Percentiles rank a stretch among this genome's conserved stretches.
Conservation (phyloP, 1,139 yeast genomes). For the Kluyveromyces sp. region DNA sequence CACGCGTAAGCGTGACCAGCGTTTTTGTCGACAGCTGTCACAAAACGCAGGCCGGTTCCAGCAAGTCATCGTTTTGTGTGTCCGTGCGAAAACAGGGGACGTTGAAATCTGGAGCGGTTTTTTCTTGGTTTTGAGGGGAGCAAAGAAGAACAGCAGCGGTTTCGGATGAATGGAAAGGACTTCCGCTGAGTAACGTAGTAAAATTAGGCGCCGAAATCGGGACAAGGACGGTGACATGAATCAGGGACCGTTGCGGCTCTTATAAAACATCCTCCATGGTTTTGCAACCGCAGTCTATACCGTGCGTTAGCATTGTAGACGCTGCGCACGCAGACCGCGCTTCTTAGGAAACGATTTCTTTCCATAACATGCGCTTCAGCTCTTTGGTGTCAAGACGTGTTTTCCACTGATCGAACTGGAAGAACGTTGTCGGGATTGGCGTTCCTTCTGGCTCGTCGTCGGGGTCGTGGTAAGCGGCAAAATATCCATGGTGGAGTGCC, state of each 20-base stretch:
- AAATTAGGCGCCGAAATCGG: background rate
- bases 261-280: too few species aligned
- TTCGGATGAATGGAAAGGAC: background rate
- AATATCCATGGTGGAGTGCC: constrained; percentile 78
- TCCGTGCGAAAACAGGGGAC: background rate
- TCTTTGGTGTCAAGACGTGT: constrained; percentile 65
- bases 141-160: too few species aligned
- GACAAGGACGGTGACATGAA: too few species aligned
- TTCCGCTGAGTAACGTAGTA: too few species aligned
- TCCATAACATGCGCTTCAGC: constrained; percentile 61
- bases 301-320: background rate
- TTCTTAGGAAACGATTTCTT: constrained; percentile 39
- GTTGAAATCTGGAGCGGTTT: too few species aligned
- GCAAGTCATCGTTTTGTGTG: too few species aligned
- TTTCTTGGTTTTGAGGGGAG: too few species aligned
- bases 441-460: constrained; percentile 74
- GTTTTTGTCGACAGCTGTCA: too few species aligned
- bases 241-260: too few species aligned
- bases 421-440: constrained; percentile 69
- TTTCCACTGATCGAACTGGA: constrained; percentile 72
- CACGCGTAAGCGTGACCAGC: background rate
- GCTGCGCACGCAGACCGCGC: too few species aligned
- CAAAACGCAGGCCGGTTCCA: too few species aligned
- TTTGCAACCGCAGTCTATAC: background rate
- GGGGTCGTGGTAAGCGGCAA: constrained; percentile 72